These are phyloP conservation scores for Zopfochytrium polystomum DNA, from an alignment of 371 early-diverging fungal species.

Conservation along the genomic window DNA sequence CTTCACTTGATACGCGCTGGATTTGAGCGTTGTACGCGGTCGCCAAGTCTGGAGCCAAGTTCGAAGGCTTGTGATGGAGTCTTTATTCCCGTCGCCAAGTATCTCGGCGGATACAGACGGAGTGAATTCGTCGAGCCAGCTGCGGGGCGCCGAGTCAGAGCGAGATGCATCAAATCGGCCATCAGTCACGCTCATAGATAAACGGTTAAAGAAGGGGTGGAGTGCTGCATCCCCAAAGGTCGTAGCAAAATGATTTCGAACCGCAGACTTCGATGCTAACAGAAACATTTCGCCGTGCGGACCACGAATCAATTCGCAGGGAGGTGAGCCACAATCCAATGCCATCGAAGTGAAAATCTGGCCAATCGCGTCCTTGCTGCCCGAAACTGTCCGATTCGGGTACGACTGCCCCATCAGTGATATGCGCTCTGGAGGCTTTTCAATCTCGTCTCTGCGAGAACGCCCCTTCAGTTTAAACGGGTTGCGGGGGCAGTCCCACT, in stretches of 20 bases:
- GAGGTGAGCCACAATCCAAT: neutral
- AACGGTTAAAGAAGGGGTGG: neutral
- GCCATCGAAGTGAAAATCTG: too few species aligned
- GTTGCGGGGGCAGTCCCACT: too few species aligned
- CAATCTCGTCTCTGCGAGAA: too few species aligned
- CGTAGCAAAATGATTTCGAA: neutral
- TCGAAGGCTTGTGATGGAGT: neutral
- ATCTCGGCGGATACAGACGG: constrained; percentile 2
- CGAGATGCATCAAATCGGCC: too few species aligned
- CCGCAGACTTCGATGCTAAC: neutral
- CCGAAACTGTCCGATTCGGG: too few species aligned
- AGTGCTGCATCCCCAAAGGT: neutral
- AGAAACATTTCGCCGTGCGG: neutral
- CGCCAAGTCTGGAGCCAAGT: constrained; percentile 15
- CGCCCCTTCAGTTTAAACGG: constrained; percentile 18
- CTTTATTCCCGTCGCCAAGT: constrained; percentile 2
- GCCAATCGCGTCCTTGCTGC: too few species aligned
- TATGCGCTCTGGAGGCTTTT: too few species aligned
- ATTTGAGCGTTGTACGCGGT: neutral
- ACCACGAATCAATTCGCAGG: neutral
- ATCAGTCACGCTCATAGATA: too few species aligned
- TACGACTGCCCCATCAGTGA: too few species aligned
- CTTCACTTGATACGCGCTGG: neutral
- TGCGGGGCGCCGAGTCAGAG: neutral
- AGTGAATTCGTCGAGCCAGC: neutral